These are phyloP conservation scores for Aspergillus fijiensis DNA, from an alignment of 2,329 filamentous ascomycete species.

Conservation along the genomic window DNA sequence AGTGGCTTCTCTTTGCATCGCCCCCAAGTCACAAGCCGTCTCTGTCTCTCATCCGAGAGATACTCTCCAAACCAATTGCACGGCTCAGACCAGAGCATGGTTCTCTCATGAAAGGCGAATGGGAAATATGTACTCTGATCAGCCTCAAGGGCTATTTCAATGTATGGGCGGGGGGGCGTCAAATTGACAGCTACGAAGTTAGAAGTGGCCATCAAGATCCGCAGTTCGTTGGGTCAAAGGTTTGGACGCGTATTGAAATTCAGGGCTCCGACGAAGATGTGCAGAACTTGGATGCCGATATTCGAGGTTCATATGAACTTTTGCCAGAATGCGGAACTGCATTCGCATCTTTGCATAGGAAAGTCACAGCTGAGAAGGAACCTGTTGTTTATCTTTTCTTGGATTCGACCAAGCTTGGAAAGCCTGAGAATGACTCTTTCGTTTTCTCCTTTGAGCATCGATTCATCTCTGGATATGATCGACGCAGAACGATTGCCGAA, in stretches of 20 bases:
- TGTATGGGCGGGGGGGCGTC: slow-evolving; percentile 36
- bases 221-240: slow-evolving; percentile 40
- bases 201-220: slow-evolving; percentile 41
- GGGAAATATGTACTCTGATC: slow-evolving; percentile 47
- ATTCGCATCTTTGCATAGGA: slow-evolving; percentile 55
- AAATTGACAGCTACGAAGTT: slow-evolving; percentile 41
- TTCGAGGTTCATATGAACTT: slow-evolving; percentile 53
- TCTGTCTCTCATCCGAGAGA: slow-evolving; percentile 42
- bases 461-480: slow-evolving; percentile 48
- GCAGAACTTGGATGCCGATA: slow-evolving; percentile 33
- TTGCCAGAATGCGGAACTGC: slow-evolving; percentile 60
- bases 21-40: slow-evolving; percentile 39
- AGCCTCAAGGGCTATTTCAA: slow-evolving; percentile 34
- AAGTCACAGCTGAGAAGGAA: slow-evolving; percentile 15
- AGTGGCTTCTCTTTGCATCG: slow-evolving; percentile 53
- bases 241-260: slow-evolving; percentile 49
- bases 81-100: slow-evolving; percentile 41
- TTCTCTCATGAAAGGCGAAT: slow-evolving; percentile 41
- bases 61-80: slow-evolving; percentile 50
- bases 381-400: slow-evolving; percentile 56
- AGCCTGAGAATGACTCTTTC: slow-evolving; percentile 52
- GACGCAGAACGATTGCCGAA: slow-evolving; percentile 48
- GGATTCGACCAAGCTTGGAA: slow-evolving; percentile 53
- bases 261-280: slow-evolving; percentile 29
- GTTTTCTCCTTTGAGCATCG: slow-evolving; percentile 56